These are phyloP conservation scores for Hsuehochloa calcarea DNA, from an alignment of 176 grass and related monocot genomes.

Conservation along the genomic window DNA sequence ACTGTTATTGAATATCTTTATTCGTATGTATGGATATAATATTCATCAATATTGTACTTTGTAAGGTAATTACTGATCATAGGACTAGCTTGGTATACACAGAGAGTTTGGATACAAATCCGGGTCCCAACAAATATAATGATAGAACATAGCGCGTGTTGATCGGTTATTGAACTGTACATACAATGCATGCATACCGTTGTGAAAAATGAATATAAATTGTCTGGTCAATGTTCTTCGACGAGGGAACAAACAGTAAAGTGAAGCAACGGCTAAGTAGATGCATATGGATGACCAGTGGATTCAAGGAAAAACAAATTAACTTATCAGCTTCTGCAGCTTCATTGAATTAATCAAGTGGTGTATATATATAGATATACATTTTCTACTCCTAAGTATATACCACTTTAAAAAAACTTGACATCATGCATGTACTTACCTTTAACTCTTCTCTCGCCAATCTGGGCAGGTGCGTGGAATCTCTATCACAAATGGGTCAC, in stretches of 20 bases:
- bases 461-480: neutral
- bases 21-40: too few relatives aligned
- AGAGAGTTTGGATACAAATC: too few relatives aligned
- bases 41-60: too few relatives aligned
- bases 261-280: neutral
- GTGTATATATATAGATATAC: too few relatives aligned
- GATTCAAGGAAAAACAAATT: neutral
- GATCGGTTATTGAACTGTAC: neutral
- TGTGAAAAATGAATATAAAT: neutral
- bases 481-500: neutral
- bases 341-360: constrained; percentile 6
- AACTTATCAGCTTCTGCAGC: neutral
- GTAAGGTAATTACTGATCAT: too few relatives aligned
- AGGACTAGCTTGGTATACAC: too few relatives aligned
- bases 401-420: too few relatives aligned
- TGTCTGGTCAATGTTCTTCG: constrained; percentile 21
- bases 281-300: neutral
- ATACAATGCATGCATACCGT: neutral
- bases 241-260: constrained; percentile 28
- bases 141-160: neutral
- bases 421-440: too few relatives aligned
- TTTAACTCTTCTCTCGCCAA: neutral
- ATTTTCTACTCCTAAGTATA: too few relatives aligned
- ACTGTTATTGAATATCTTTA: too few relatives aligned
- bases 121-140: too few relatives aligned